These are phyloP conservation scores for Helotiales sp. DNA, from an alignment of 2,329 filamentous ascomycete species.

Conservation along the genomic window DNA sequence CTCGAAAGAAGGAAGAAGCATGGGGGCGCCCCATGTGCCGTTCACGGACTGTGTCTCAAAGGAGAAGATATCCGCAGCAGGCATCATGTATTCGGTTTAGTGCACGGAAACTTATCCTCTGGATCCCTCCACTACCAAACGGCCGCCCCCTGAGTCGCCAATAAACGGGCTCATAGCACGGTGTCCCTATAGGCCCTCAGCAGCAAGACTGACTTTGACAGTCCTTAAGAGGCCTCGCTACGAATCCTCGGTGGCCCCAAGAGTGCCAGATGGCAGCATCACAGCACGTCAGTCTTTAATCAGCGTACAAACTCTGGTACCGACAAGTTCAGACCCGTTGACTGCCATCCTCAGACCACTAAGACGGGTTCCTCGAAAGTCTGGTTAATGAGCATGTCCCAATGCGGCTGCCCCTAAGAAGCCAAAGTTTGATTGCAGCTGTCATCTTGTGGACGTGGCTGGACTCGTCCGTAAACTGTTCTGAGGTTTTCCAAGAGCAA, in stretches of 20 bases:
- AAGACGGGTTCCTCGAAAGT: conserved; percentile 11
- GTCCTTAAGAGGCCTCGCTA: conserved; percentile 5
- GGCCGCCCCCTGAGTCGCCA: conserved; percentile 7
- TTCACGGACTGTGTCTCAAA: conserved; percentile 25
- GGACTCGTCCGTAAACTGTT: not conserved
- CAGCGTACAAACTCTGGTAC: conserved; percentile 19
- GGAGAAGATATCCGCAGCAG: conserved; percentile 23
- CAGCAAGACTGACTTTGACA: not conserved
- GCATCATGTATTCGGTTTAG: conserved; percentile 24
- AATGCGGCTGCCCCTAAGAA: conserved; percentile 15
- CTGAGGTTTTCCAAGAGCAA: not conserved
- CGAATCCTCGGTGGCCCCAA: not conserved
- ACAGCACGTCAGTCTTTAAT: conserved; percentile 29
- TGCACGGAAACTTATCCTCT: not conserved
- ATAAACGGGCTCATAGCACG: not conserved
- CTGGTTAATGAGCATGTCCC: conserved; percentile 19
- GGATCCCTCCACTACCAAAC: conserved; percentile 3
- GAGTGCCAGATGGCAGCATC: conserved; percentile 18
- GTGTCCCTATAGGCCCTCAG: not conserved
- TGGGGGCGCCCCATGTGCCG: conserved; percentile 26
- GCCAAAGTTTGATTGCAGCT: not conserved
- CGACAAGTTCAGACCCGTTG: conserved; percentile 3
- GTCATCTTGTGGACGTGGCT: not conserved
- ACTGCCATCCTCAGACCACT: conserved; percentile 13
- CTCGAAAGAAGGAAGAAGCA: conserved; percentile 20